Evolutionary conservation across 1,284 basidiomycete genomes (phyloP), one percentile per base, ranked within the genome.

Genomic region (Coniophora puteana): DNA sequence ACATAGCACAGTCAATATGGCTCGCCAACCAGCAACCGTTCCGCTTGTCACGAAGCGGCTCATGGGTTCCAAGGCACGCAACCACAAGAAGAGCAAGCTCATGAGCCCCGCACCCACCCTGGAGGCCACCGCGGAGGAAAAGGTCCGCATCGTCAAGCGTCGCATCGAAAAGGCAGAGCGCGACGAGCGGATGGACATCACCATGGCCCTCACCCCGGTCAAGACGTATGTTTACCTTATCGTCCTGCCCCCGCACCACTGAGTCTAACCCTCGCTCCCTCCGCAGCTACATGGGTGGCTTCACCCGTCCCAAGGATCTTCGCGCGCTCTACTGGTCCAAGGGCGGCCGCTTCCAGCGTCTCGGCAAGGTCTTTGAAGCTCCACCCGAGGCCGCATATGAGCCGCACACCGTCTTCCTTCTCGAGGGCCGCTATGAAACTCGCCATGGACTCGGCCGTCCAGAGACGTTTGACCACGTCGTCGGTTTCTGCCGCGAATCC

Each of bases 131-230:
- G 20, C 38, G 29, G 40, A 42, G 22, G 44, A 45, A 23, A 33
- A 44, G 11, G 30, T 37, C 23, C 11, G 8, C 16, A 22, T 32
- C 27, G 23, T 23, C 31, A 38, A 27, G 16, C 33, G 56, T 14
- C 59, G 64, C 22, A 50, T 63, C 3, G 36, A 38, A 24, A 69
- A 67, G 54, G 65, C 69, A 5, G 69, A 70, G 47, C 61, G 68
- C 16, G 69, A 71, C 41, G 69, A 71, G 53, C 60, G 66, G 25
- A 61, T 65, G 48, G 63, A 67, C 41, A 55, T 72, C n/a, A 65
- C 62, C 18, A 44, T 44, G 16, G 49, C 57, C 4, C 43, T 73
- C 23, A 68, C 65, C 4, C 61, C 60, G 8, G 60, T 61, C 29
- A 68, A 62, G 42, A 54, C 52, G 65, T 58, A 10, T 13, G n/a